Evolutionary conservation across 106 monocot genomes (phyloP).

Genomic region (Ottelia alismoides): DNA sequence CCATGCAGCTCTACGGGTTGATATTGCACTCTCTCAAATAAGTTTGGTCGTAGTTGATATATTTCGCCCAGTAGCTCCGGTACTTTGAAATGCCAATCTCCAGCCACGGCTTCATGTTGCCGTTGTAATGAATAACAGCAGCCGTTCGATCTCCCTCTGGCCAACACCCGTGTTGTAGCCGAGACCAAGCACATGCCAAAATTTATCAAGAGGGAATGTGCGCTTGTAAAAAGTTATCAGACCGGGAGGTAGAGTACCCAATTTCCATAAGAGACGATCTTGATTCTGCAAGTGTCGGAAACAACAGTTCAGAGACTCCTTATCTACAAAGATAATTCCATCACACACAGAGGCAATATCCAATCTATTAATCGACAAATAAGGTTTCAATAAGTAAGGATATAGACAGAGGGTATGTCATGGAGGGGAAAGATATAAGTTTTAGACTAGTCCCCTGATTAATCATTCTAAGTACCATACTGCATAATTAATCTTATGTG

Average conservation of each 20-base stretch:
- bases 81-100: slow-evolving; percentile 67
- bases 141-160: slow-evolving; percentile 36
- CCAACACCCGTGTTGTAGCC: slow-evolving; percentile 51
- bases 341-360: neutral
- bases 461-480: no score
- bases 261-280: slow-evolving; percentile 52
- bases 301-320: neutral
- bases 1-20: slow-evolving; percentile 40
- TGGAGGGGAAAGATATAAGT: no score
- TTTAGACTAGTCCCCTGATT: no score
- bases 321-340: neutral
- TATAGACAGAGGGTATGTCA: no score
- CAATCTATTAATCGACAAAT: no score
- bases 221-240: slow-evolving; percentile 67
- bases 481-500: no score
- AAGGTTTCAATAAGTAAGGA: no score
- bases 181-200: slow-evolving; percentile 67
- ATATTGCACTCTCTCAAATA: slow-evolving; percentile 68
- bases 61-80: slow-evolving; percentile 54
- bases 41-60: slow-evolving; percentile 37
- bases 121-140: slow-evolving; percentile 74
- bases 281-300: slow-evolving; percentile 31
- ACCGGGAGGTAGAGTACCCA: slow-evolving; percentile 70
- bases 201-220: slow-evolving; percentile 29
- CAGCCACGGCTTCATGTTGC: slow-evolving; percentile 82